Base-by-base conservation (phyloP, 2,329 filamentous ascomycete species). In the Sporothrix curviconia region DNA sequence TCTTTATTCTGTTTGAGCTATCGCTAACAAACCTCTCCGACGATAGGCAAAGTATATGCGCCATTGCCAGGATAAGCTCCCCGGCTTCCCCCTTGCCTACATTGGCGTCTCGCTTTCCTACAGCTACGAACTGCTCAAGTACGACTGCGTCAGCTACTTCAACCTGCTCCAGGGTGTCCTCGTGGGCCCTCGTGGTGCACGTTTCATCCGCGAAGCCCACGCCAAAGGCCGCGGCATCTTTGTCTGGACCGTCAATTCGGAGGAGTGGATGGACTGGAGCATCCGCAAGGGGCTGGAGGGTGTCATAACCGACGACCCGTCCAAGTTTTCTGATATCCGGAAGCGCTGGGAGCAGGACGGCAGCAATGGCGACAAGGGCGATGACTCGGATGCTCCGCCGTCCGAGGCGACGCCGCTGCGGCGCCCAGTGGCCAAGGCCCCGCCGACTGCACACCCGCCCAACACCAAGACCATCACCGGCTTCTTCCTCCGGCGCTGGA, bases 201-300 rank as follows among this genome's bases (percentile, higher is more conserved):
- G 74, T 11, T 94, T 96, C 72, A 71, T 91, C 15, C 75, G 76
- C 12, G 79, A 85, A 56, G 81, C 83, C 25, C 78, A 78, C 60
- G 68, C 73, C 49, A 73, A 76, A 1, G 73, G 77, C 15, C 79
- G 87, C 22, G 78, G 80, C 4, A 74, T 96, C 4, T 85, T 87
- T 65, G 80, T 84, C 0, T 97, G 92, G 92, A 96, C 92, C 0
- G 88, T 96, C 52, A 96, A 97, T 68, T 80, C 87, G 14, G 80
- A 82, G 61, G 76, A 78, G 51, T 81, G 84, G 71, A 96, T 97
- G 92, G 80, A 84, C 64, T 96, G 90, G 90, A 80, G 83, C 62
- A 82, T 95, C 34, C 71, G 77, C 28, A 73, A 80, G 42, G 65
- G 64, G 25, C 74, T 95, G 1, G 89, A 95, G 64, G 92, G 89